Evolutionary conservation across 2,329 filamentous ascomycete genomes (phyloP).

Genomic region (Helicocarpus griseus): DNA sequence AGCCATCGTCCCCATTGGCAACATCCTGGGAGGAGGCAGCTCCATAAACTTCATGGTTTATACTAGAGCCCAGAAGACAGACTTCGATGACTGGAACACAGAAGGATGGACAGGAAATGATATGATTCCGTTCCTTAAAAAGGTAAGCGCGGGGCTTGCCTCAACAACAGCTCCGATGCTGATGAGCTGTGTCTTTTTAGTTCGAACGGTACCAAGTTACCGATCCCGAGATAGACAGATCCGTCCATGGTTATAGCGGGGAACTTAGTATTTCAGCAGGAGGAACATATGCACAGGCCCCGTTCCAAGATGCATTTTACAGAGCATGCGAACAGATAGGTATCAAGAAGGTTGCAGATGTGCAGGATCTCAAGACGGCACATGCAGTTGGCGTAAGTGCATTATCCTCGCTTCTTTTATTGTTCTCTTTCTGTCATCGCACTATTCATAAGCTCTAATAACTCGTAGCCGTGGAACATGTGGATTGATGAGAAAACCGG

Average conservation of each 20-base stretch:
- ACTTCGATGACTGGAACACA: constrained; percentile 42
- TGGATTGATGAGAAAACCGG: constrained; percentile 13
- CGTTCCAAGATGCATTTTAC: constrained; percentile 13
- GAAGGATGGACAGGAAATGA: constrained; percentile 45
- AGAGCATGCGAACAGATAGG: constrained; percentile 9
- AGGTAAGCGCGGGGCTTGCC: constrained; percentile 26
- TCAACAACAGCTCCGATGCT: not conserved
- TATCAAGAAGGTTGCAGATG: constrained; percentile 9
- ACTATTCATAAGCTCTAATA: not conserved
- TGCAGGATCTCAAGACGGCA: constrained; percentile 11
- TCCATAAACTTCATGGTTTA: constrained; percentile 51
- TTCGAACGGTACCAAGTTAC: constrained; percentile 13
- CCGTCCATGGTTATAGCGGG: constrained; percentile 13
- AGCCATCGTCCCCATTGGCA: constrained; percentile 33
- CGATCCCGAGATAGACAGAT: constrained; percentile 9
- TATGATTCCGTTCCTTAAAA: constrained; percentile 45
- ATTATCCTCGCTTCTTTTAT: not conserved
- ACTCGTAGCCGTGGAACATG: constrained; percentile 12
- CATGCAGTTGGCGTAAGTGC: constrained; percentile 12
- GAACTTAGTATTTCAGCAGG: constrained; percentile 10
- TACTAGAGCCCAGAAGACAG: constrained; percentile 27
- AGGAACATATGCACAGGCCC: constrained; percentile 10
- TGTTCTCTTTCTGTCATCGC: not conserved
- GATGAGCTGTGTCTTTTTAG: not conserved
- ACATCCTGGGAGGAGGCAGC: constrained; percentile 53